Evolutionary conservation across 305 asterid species (phyloP).

Genomic region (Fraxinus baroniana): DNA sequence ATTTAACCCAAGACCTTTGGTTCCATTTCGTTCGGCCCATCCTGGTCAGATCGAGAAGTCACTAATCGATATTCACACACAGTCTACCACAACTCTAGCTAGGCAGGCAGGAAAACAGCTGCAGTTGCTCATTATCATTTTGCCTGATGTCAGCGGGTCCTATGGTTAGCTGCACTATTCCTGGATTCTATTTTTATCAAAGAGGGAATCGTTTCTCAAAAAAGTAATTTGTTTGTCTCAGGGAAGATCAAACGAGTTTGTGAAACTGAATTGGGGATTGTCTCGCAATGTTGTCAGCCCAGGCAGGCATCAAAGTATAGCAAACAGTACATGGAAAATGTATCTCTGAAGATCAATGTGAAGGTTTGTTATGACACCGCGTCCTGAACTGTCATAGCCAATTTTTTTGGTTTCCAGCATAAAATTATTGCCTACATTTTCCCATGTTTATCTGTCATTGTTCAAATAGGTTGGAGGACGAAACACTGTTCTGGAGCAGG

Average conservation of each 20-base stretch:
- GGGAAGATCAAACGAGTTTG: slow-evolving; percentile 72
- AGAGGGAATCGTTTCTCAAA: not conserved
- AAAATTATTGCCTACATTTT: not conserved
- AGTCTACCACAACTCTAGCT: slow-evolving; percentile 18
- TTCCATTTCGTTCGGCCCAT: slow-evolving; percentile 29
- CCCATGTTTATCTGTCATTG: not conserved
- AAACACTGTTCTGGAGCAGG: slow-evolving; percentile 52
- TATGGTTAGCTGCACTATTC: slow-evolving; percentile 50
- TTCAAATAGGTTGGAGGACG: slow-evolving; percentile 71
- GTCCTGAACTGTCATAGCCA: not conserved
- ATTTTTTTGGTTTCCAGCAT: not conserved
- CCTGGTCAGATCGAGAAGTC: slow-evolving; percentile 41
- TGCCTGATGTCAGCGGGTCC: slow-evolving; percentile 65
- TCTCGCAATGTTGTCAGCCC: slow-evolving; percentile 83
- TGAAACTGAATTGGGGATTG: slow-evolving; percentile 84
- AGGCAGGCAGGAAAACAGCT: slow-evolving; percentile 22
- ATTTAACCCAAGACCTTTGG: slow-evolving; percentile 38
- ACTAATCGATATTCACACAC: slow-evolving; percentile 33
- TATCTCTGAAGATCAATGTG: slow-evolving; percentile 73
- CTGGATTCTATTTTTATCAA: not conserved
- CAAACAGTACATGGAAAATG: slow-evolving; percentile 69
- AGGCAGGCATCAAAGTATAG: slow-evolving; percentile 21
- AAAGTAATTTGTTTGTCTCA: slow-evolving; percentile 20
- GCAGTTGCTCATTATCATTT: slow-evolving; percentile 62
- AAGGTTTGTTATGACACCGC: slow-evolving; percentile 46